Conservation (phyloP, 1,284 basidiomycete species). For the Malassezia obtusa region DNA sequence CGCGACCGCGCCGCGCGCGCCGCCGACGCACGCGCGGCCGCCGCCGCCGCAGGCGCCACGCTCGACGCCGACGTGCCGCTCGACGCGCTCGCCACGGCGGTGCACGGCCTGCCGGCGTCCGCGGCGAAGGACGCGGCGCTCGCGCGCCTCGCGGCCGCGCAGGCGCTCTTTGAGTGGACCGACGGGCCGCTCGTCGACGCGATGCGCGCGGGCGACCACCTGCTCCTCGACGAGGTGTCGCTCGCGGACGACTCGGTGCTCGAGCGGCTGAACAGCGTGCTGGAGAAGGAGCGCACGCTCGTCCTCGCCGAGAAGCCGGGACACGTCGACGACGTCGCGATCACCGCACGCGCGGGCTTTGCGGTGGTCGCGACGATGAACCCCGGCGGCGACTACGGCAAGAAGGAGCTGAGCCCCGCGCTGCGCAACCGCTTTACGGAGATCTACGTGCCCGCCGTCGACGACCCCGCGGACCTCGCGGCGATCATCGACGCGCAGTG, state of each 20-base stretch:
- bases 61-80: background rate
- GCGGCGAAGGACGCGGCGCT: constrained; percentile 18
- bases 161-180: constrained; percentile 89
- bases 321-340: constrained; percentile 16
- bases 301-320: constrained; percentile 67
- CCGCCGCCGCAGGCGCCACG: background rate
- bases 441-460: constrained; percentile 90
- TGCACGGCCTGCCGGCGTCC: constrained; percentile 7
- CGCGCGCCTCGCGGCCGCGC: constrained; percentile 50
- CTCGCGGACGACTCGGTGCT: constrained; percentile 96
- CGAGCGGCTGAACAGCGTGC: constrained; percentile 89
- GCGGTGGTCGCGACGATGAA: constrained; percentile 98
- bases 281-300: constrained; percentile 79
- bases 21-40: background rate
- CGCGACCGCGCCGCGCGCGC: constrained; percentile 58
- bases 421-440: constrained; percentile 97
- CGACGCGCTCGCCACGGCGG: background rate
- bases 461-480: constrained; percentile 64
- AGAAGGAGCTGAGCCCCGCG: constrained; percentile 95
- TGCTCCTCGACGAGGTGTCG: constrained; percentile 93
- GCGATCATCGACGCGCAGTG: constrained; percentile 71
- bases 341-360: constrained; percentile 53
- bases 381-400: constrained; percentile 96
- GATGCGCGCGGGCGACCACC: constrained; percentile 74
- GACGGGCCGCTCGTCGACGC: constrained; percentile 89